phyloP scores from a whole-genome alignment of 2,329 filamentous ascomycete species.

The Aspergillus sp. region DNA sequence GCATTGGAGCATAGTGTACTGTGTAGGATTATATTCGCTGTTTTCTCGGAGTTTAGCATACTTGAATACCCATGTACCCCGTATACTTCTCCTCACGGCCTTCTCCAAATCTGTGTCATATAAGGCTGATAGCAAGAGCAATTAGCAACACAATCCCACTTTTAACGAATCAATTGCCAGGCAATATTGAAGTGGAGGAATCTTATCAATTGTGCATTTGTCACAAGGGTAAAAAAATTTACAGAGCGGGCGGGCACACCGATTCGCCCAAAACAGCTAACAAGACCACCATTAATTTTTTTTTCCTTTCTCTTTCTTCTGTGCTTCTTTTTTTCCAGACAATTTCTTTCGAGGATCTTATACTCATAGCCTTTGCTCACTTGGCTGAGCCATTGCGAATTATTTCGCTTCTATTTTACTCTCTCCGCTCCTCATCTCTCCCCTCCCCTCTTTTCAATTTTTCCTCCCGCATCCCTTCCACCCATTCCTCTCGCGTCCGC shows the following conservation, averaged over 20 bases:
- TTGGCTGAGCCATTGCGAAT: constrained; percentile 13
- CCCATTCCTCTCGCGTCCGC: constrained; percentile 11
- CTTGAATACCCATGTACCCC: too few species aligned
- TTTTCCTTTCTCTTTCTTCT: not conserved
- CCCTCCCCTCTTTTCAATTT: constrained; percentile 3
- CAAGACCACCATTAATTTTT: not conserved
- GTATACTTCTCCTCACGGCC: too few species aligned
- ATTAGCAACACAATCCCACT: too few species aligned
- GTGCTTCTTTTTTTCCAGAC: constrained; percentile 4
- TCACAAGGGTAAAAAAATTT: too few species aligned
- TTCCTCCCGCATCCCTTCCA: constrained; percentile 7
- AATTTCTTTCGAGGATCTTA: not conserved
- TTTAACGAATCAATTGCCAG: too few species aligned
- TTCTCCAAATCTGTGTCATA: too few species aligned
- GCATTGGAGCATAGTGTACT: too few species aligned
- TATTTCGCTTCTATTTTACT: constrained; percentile 10
- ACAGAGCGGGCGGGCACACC: constrained; percentile 14
- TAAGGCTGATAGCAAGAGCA: too few species aligned
- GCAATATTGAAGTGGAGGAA: not conserved
- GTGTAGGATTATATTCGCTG: too few species aligned
- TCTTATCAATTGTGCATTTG: too few species aligned
- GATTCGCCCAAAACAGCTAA: constrained; percentile 32
- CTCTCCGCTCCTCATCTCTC: constrained; percentile 1
- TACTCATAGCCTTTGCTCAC: constrained; percentile 1
- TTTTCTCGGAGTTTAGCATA: too few species aligned